These are phyloP conservation scores for Phytophthora palmivora DNA, from an alignment of 352 stramenopile genomes.

Conservation along the genomic window DNA sequence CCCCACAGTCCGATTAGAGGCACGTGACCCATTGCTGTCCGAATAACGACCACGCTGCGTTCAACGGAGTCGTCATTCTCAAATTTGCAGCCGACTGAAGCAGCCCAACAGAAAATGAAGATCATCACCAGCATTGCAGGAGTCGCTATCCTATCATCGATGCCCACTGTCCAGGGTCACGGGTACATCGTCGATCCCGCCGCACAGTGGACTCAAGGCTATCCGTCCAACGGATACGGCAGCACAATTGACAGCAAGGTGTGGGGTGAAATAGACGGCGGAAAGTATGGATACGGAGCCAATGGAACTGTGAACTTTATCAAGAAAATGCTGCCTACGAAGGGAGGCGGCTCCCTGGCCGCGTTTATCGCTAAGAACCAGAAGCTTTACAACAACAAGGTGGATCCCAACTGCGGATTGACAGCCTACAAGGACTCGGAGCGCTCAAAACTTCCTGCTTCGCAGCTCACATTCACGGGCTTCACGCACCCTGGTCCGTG, in stretches of 20 bases:
- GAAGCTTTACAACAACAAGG: slow-evolving; percentile 40
- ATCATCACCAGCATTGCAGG: slow-evolving; percentile 25
- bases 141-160: slow-evolving; percentile 20
- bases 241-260: slow-evolving; percentile 46
- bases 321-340: slow-evolving; percentile 40
- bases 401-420: slow-evolving; percentile 47
- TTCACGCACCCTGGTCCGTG: slow-evolving; percentile 69
- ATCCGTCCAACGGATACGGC: slow-evolving; percentile 54
- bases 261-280: slow-evolving; percentile 39
- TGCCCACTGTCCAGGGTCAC: slow-evolving; percentile 27
- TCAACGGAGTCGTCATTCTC: slow-evolving; percentile 15
- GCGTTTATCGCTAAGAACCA: slow-evolving; percentile 57
- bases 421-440: slow-evolving; percentile 48
- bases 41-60: background rate
- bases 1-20: background rate
- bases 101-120: slow-evolving; percentile 27
- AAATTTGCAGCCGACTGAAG: slow-evolving; percentile 29
- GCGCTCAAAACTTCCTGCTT: slow-evolving; percentile 44
- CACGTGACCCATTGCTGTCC: slow-evolving; percentile 2
- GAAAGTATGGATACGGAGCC: slow-evolving; percentile 52
- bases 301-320: slow-evolving; percentile 47
- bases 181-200: slow-evolving; percentile 55
- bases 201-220: slow-evolving; percentile 42
- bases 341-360: slow-evolving; percentile 45
- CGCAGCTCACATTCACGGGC: slow-evolving; percentile 49